Conservation (phyloP, 2,329 filamentous ascomycete genomes). For the Diaporthe caulivora region DNA sequence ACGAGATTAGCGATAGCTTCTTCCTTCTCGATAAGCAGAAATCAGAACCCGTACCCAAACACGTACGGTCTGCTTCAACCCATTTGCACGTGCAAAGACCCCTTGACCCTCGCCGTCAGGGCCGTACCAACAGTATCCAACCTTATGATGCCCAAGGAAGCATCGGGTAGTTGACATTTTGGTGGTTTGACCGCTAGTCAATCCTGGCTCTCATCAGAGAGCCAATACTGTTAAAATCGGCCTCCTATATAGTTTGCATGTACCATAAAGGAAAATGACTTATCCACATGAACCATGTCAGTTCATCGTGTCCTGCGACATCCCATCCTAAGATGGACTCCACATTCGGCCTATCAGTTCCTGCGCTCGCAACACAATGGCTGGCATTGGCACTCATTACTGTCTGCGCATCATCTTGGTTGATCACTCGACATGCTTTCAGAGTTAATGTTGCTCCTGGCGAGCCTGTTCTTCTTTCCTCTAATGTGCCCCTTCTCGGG, state of each 20-base stretch:
- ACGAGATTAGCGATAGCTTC: too few relatives aligned
- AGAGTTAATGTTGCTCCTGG: background rate
- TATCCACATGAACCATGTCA: background rate
- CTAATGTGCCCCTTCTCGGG: background rate
- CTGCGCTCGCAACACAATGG: background rate
- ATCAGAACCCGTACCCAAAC: too few relatives aligned
- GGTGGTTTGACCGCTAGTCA: background rate
- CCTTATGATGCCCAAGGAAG: background rate
- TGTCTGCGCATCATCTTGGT: background rate
- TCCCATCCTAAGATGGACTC: background rate
- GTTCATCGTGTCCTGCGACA: background rate
- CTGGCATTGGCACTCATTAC: background rate
- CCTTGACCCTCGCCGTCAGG: too few relatives aligned
- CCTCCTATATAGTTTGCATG: background rate
- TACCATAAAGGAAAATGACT: background rate
- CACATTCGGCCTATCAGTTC: background rate
- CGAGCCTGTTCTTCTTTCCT: background rate
- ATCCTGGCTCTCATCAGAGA: background rate
- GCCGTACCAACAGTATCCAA: too few relatives aligned
- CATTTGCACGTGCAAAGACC: too few relatives aligned
- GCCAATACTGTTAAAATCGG: background rate
- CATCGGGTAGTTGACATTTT: background rate
- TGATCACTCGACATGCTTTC: background rate
- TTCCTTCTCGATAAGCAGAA: too few relatives aligned
- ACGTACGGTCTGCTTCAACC: too few relatives aligned